Percentiles rank a stretch among this genome's conserved stretches.
Conservation (phyloP, 345 rosid species). For the Euclidium syriacum region DNA sequence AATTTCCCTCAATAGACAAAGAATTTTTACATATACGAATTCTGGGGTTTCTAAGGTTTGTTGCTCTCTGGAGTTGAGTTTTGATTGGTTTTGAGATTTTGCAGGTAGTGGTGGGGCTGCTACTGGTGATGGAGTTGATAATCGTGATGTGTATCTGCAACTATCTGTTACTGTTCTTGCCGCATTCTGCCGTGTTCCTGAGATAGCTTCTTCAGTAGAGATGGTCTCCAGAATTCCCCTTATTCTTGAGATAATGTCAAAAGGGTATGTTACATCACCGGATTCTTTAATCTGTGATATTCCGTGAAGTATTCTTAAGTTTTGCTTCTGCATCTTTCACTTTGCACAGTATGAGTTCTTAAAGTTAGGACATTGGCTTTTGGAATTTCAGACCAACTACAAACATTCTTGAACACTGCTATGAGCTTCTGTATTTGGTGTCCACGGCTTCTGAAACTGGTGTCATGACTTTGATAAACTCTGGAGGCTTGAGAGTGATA, state of each 20-base stretch:
- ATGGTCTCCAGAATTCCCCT: slow-evolving; percentile 67
- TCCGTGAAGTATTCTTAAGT: neutral
- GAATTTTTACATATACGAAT: neutral
- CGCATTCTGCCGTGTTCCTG: slow-evolving; percentile 68
- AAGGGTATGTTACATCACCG: slow-evolving; percentile 35
- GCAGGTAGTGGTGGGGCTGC: slow-evolving; percentile 44
- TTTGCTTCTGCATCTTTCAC: neutral
- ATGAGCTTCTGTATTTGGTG: slow-evolving; percentile 65
- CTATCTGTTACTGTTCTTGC: slow-evolving; percentile 71
- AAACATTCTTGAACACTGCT: slow-evolving; percentile 59
- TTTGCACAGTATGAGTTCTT: neutral
- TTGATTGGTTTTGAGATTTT: neutral
- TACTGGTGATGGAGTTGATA: slow-evolving; percentile 39
- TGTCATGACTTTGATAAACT: slow-evolving; percentile 38
- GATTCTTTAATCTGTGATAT: neutral
- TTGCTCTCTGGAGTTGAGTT: neutral
- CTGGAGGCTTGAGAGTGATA: slow-evolving; percentile 67
- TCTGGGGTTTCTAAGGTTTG: neutral
- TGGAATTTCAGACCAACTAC: slow-evolving; percentile 37
- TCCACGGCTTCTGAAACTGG: slow-evolving; percentile 58
- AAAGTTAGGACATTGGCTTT: slow-evolving; percentile 10
- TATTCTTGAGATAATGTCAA: slow-evolving; percentile 52
- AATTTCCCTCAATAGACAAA: neutral
- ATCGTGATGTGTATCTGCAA: slow-evolving; percentile 70
- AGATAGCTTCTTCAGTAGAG: slow-evolving; percentile 65